Evolutionary conservation across 176 grass and related monocot species (phyloP).

Genomic region (Poa annua): DNA sequence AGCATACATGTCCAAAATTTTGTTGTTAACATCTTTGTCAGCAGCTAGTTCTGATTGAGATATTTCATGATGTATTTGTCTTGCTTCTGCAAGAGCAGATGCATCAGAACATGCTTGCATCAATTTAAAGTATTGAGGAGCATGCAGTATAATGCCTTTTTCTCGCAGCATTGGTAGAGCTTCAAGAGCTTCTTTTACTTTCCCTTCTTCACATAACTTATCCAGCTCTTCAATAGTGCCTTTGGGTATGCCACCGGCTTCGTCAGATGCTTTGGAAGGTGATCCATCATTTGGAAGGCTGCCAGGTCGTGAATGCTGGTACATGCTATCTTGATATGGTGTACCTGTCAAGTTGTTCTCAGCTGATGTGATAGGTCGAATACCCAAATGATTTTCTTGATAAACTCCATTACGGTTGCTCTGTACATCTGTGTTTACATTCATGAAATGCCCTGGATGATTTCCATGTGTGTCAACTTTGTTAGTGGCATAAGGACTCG

Average conservation of each 20-base stretch:
- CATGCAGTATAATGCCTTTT: conserved; percentile 48
- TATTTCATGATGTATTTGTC: conserved; percentile 60
- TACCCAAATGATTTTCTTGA: conserved; percentile 41
- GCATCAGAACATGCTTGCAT: conserved; percentile 80
- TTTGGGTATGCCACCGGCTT: conserved; percentile 36
- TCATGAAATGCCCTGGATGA: conserved; percentile 39
- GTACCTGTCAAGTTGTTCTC: conserved; percentile 34
- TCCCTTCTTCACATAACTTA: conserved; percentile 69
- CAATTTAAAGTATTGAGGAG: conserved; percentile 59
- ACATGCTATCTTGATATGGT: conserved; percentile 37
- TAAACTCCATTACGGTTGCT: conserved; percentile 39
- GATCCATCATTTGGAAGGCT: conserved; percentile 32
- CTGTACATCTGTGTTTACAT: conserved; percentile 41
- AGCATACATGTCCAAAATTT: conserved; percentile 85
- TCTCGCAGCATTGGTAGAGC: conserved; percentile 56
- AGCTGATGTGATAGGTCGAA: conserved; percentile 19
- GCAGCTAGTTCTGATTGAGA: conserved; percentile 44
- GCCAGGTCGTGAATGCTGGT: conserved; percentile 12
- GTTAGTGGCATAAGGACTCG: conserved; percentile 36
- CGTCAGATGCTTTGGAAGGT: conserved; percentile 43
- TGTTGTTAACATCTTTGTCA: conserved; percentile 71
- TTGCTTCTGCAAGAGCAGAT: conserved; percentile 63
- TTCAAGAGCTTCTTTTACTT: conserved; percentile 83
- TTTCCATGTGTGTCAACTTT: conserved; percentile 35
- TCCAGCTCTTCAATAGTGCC: conserved; percentile 86